Base-by-base conservation (phyloP, 1,284 basidiomycete genomes). In the Irpex sp. region DNA sequence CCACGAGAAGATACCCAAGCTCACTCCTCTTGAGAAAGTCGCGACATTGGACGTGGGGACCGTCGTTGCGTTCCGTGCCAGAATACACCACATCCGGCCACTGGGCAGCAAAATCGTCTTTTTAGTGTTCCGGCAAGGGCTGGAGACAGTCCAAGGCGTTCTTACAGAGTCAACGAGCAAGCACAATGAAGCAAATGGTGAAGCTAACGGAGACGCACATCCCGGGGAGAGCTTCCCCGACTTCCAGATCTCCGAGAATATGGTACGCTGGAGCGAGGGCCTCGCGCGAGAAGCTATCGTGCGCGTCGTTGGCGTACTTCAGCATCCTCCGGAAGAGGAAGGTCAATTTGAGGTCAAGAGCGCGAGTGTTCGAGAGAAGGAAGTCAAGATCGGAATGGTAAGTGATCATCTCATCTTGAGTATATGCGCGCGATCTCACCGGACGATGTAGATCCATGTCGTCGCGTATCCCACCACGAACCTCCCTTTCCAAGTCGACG, bases 91-190 rank as follows among this genome's bases (percentile, higher is more conserved):
- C 68, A 79, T 81, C 51, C 79, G 88, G 61, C 81, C 86, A 4
- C 81, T 86, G 67, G 81, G 83, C 80, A 61, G 61, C 68, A 89
- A 89, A 77, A 86, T 90, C 70, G 83, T 85, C 60, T 90, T 91
- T 74, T 69, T 89, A 57, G 75, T 81, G 61, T 80, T 91, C 70
- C 81, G 89, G 7, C 83, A 87, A 68, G 83, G 84, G 70, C 77
- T 81, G 47, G 75, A 81, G 60, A 89, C 87, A 1, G 78, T 90
- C 17, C 88, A 91, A 71, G 87, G 85, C 61, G 79, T 90, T 15
- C 74, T 90, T 11, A 78, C 83, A 53, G 81, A 85, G 66, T 47
- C 58, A 31, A 17, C 50, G 7, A 58, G 53, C 53, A 55, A 55
- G 33, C 21, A 55, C 53, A 35, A 15, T n/a, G 53, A 36, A 36